Evolutionary conservation across 2,329 filamentous ascomycete species (phyloP).

Genomic region (Dothideomycetes sp.): DNA sequence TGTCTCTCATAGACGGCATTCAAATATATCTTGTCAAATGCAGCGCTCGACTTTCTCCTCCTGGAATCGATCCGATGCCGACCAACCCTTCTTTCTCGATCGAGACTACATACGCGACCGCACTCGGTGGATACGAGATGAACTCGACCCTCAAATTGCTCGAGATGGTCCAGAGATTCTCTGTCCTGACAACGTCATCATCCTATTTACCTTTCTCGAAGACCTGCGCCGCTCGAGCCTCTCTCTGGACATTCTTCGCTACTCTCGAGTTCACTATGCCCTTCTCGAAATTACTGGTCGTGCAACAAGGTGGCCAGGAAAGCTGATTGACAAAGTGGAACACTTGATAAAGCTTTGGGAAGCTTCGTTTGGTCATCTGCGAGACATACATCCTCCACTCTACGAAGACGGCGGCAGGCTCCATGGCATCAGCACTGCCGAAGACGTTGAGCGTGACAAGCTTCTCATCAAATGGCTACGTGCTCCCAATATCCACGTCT

Average conservation of each 20-base stretch:
- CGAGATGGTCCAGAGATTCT: conserved; percentile 32
- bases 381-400: conserved; percentile 26
- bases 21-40: background rate
- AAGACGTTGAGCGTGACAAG: conserved; percentile 28
- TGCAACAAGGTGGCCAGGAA: conserved; percentile 36
- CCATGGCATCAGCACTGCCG: conserved; percentile 27
- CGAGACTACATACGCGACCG: conserved; percentile 23
- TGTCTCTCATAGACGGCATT: too few relatives aligned
- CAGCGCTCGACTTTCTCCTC: too few relatives aligned
- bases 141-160: conserved; percentile 34
- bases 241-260: conserved; percentile 24
- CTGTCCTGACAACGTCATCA: conserved; percentile 31
- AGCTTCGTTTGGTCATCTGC: conserved; percentile 25
- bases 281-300: conserved; percentile 31
- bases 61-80: background rate
- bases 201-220: conserved; percentile 30
- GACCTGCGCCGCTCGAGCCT: conserved; percentile 17
- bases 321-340: conserved; percentile 34
- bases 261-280: conserved; percentile 35
- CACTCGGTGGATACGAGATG: conserved; percentile 36
- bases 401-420: conserved; percentile 33
- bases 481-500: conserved; percentile 16
- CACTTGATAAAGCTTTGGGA: conserved; percentile 29
- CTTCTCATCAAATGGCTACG: conserved; percentile 18
- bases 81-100: conserved; percentile 2